Conservation (phyloP, 768 basidiomycete species). For the Dioszegia aurantiaca region DNA sequence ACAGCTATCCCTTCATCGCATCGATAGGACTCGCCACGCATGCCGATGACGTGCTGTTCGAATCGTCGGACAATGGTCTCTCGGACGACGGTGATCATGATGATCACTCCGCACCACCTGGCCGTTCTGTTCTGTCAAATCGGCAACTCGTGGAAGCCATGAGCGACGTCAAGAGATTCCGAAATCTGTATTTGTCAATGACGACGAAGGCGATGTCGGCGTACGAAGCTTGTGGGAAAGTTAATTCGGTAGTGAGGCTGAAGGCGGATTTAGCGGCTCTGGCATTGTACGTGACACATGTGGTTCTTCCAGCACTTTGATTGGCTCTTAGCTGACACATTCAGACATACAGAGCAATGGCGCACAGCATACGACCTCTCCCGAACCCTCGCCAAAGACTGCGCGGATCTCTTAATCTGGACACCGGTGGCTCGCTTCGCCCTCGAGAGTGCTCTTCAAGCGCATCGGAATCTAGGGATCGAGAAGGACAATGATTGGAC, state of each 20-base stretch:
- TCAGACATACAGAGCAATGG: conserved; percentile 31
- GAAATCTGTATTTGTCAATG: conserved; percentile 68
- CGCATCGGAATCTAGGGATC: conserved; percentile 61
- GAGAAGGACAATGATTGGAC: conserved; percentile 75
- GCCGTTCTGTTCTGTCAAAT: conserved; percentile 58
- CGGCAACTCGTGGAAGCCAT: conserved; percentile 63
- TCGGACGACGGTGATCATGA: conserved; percentile 14
- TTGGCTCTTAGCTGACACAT: conserved; percentile 10
- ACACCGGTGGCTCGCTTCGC: conserved; percentile 63
- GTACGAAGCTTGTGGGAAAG: conserved; percentile 76
- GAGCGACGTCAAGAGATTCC: conserved; percentile 63
- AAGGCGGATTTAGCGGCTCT: conserved; percentile 83
- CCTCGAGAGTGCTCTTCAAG: conserved; percentile 69
- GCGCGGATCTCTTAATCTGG: conserved; percentile 35
- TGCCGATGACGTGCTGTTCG: conserved; percentile 44
- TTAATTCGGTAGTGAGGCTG: conserved; percentile 79
- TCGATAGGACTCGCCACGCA: conserved; percentile 25
- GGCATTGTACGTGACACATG: conserved; percentile 75
- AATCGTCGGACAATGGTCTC: conserved; percentile 34
- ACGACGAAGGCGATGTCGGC: conserved; percentile 81
- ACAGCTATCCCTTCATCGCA: conserved; percentile 68
- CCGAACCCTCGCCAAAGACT: conserved; percentile 28
- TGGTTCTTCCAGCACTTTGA: conserved; percentile 10
- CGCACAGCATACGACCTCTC: conserved; percentile 33
- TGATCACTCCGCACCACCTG: neutral